Percentiles rank a stretch among this genome's conserved stretches.
phyloP scores from a whole-genome alignment of 2,329 filamentous ascomycete species.

The Ophiostoma sp. region DNA sequence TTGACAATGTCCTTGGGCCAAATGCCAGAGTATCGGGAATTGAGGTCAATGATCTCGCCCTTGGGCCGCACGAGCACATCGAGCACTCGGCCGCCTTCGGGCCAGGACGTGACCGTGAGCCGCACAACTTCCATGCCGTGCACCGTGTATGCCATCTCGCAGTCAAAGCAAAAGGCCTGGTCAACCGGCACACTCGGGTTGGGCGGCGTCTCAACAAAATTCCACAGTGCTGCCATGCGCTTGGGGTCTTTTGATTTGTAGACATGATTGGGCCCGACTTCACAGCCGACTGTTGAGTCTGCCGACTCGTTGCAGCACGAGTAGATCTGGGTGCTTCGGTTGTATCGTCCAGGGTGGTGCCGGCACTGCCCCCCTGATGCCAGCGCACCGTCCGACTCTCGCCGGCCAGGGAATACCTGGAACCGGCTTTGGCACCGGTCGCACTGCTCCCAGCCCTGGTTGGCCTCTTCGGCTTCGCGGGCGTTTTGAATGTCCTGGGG shows the following conservation, averaged over 20 bases:
- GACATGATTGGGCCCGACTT: slow-evolving; percentile 66
- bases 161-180: slow-evolving; percentile 80
- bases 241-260: slow-evolving; percentile 77
- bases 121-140: slow-evolving; percentile 84
- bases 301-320: slow-evolving; percentile 73
- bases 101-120: slow-evolving; percentile 85
- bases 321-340: slow-evolving; percentile 57
- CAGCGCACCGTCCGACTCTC: slow-evolving; percentile 68
- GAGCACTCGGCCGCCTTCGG: slow-evolving; percentile 64
- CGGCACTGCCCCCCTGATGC: slow-evolving; percentile 71
- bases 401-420: slow-evolving; percentile 82
- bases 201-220: slow-evolving; percentile 71
- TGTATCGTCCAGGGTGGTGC: slow-evolving; percentile 71
- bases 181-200: slow-evolving; percentile 49
- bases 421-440: slow-evolving; percentile 83
- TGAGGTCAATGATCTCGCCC: slow-evolving; percentile 39
- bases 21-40: slow-evolving; percentile 87
- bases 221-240: slow-evolving; percentile 69
- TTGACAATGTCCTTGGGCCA: slow-evolving; percentile 68
- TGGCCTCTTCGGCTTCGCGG: slow-evolving; percentile 57
- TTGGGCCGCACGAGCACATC: slow-evolving; percentile 52
- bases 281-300: slow-evolving; percentile 71
- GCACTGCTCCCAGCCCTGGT: slow-evolving; percentile 78
- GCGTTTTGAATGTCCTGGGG: slow-evolving; percentile 62
- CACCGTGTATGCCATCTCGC: slow-evolving; percentile 95